Percentiles rank a stretch among this genome's conserved stretches.
Conservation (phyloP, 1,139 yeast genomes). For the Wickerhamomyces sp. region DNA sequence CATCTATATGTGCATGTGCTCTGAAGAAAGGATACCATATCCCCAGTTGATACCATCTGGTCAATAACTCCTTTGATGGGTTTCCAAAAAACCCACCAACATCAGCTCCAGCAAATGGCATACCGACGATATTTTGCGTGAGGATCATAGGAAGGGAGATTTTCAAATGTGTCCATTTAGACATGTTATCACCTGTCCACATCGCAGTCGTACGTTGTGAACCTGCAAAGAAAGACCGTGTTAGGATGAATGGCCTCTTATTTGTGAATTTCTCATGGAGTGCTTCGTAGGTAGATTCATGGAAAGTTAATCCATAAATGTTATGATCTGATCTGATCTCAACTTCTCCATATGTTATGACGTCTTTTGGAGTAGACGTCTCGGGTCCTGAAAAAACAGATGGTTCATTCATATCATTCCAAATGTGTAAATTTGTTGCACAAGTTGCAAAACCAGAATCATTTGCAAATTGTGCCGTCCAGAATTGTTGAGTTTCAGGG, state of each 20-base stretch:
- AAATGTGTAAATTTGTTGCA: conserved; percentile 60
- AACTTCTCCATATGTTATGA: conserved; percentile 70
- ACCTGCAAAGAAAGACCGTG: conserved; percentile 85
- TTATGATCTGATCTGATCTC: conserved; percentile 93
- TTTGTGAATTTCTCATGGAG: conserved; percentile 46
- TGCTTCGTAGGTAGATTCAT: conserved; percentile 73
- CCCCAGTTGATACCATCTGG: conserved; percentile 96
- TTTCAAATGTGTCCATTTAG: conserved; percentile 83
- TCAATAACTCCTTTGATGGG: conserved; percentile 72
- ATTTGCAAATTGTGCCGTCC: conserved; percentile 47
- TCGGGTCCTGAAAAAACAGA: conserved; percentile 95
- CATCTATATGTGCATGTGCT: conserved; percentile 93
- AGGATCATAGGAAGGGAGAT: conserved; percentile 84
- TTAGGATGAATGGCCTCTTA: conserved; percentile 81
- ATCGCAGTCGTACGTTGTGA: conserved; percentile 88
- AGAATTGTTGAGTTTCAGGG: conserved; percentile 53
- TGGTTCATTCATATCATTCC: conserved; percentile 99
- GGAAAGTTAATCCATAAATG: conserved; percentile 72
- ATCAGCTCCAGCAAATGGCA: conserved; percentile 95
- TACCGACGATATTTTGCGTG: conserved; percentile 76
- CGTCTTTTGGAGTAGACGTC: conserved; percentile 79
- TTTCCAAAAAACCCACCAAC: conserved; percentile 96
- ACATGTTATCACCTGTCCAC: conserved; percentile 98
- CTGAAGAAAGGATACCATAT: conserved; percentile 95
- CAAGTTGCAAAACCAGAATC: conserved; percentile 46